A percentile compares a stretch with the other conserved stretches of the same genome.
Evolutionary conservation across 2,329 filamentous ascomycete species (phyloP).

Genomic region (Daldinia sp.): DNA sequence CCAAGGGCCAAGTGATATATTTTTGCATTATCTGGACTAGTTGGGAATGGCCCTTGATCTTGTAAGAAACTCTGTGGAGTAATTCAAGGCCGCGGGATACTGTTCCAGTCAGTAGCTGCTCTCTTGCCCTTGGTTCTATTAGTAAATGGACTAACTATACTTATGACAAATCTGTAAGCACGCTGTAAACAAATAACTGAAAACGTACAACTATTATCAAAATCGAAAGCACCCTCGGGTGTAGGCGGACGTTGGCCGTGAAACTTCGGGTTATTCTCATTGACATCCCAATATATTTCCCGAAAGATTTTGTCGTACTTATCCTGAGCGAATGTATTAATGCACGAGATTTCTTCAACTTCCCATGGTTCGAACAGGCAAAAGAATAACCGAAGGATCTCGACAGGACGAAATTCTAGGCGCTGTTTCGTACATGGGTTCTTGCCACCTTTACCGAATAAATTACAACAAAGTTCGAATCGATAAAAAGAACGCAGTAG

Average conservation of each 20-base stretch:
- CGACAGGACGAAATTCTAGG: background rate
- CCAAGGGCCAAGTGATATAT: background rate
- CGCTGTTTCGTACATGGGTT: background rate
- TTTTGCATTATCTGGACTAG: background rate
- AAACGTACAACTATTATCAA: background rate
- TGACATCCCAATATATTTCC: background rate
- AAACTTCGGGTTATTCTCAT: background rate
- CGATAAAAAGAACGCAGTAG: background rate
- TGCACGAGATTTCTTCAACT: background rate
- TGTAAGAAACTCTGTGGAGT: background rate
- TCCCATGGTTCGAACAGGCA: background rate
- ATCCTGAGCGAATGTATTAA: slow-evolving; percentile 1
- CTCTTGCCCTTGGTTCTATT: background rate
- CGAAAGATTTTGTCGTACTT: background rate
- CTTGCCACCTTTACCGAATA: background rate
- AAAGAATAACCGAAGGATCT: background rate
- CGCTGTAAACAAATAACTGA: background rate
- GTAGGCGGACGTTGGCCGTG: background rate
- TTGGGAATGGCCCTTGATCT: background rate
- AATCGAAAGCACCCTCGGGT: background rate
- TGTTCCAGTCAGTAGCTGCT: background rate
- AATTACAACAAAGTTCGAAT: background rate
- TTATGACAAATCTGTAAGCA: background rate
- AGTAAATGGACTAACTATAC: background rate
- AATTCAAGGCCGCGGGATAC: background rate